Evolutionary conservation across 352 stramenopile species (phyloP).

Genomic region (Phytophthora litchii): DNA sequence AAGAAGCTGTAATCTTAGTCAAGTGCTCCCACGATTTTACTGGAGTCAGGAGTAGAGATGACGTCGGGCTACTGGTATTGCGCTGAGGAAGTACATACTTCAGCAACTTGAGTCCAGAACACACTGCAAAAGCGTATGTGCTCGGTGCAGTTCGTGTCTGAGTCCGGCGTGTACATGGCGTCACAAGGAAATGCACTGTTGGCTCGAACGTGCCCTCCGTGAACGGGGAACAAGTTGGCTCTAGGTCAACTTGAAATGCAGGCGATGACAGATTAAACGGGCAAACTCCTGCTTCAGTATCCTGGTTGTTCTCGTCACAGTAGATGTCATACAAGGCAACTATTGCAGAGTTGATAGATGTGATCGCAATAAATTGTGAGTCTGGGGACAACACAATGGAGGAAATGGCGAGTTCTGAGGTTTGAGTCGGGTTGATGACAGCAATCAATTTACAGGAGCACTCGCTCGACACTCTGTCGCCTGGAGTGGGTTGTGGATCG

Average conservation of each 20-base stretch:
- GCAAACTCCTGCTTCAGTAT: not conserved
- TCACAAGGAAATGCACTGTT: constrained; percentile 32
- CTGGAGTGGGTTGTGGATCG: not conserved
- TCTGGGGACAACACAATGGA: constrained; percentile 37
- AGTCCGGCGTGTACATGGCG: constrained; percentile 7
- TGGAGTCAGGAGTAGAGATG: constrained; percentile 5
- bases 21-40: constrained; percentile 47
- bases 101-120: constrained; percentile 36
- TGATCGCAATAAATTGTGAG: constrained; percentile 31
- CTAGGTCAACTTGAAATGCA: constrained; percentile 24
- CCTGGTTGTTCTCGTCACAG: not conserved
- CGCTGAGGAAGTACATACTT: constrained; percentile 35
- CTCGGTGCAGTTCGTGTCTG: constrained; percentile 4
- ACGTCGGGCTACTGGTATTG: not conserved
- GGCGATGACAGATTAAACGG: constrained; percentile 5
- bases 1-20: constrained; percentile 39
- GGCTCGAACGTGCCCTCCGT: constrained; percentile 1
- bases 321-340: constrained; percentile 19
- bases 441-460: constrained; percentile 19
- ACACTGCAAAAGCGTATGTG: constrained; percentile 45
- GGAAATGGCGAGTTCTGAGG: constrained; percentile 1
- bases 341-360: constrained; percentile 1
- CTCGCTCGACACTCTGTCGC: not conserved
- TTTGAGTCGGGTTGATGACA: constrained; percentile 7
- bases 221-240: constrained; percentile 13